These are phyloP conservation scores for Coemansia sp. DNA, from an alignment of 192 early-diverging fungal species.

Conservation along the genomic window DNA sequence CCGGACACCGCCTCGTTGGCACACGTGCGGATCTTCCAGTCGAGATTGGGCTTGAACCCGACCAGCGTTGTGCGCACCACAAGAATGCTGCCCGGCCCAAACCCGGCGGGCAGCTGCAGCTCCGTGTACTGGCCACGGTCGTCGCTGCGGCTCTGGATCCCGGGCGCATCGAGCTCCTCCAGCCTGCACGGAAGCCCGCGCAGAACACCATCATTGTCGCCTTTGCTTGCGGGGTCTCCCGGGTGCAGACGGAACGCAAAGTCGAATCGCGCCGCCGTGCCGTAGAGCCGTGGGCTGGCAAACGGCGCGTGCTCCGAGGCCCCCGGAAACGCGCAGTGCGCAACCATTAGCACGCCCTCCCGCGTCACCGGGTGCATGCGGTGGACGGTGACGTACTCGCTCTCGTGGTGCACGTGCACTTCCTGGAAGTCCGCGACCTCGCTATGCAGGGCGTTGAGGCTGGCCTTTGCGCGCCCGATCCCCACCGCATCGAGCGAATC, in stretches of 20 bases:
- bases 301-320: conserved; percentile 32
- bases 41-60: conserved; percentile 59
- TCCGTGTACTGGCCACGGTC: conserved; percentile 61
- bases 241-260: conserved; percentile 59
- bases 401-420: conserved; percentile 95
- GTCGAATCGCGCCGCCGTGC: conserved; percentile 57
- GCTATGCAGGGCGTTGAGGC: conserved; percentile 74
- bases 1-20: conserved; percentile 64
- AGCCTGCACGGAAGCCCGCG: conserved; percentile 62
- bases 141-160: conserved; percentile 47
- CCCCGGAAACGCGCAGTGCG: conserved; percentile 79
- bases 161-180: conserved; percentile 57
- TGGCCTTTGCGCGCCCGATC: conserved; percentile 65
- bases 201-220: conserved; percentile 53
- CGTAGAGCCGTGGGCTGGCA: conserved; percentile 63
- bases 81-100: conserved; percentile 85
- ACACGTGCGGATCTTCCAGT: conserved; percentile 61
- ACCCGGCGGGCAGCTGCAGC: conserved; percentile 62
- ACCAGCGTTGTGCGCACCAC: conserved; percentile 63
- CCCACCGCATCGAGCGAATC: conserved; percentile 58
- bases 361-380: conserved; percentile 87
- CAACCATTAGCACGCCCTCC: conserved; percentile 89
- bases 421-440: conserved; percentile 86
- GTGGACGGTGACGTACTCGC: conserved; percentile 92
- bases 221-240: conserved; percentile 6